Evolutionary conservation across 2,329 filamentous ascomycete genomes (phyloP).

Genomic region (Epichloe gansuensis): DNA sequence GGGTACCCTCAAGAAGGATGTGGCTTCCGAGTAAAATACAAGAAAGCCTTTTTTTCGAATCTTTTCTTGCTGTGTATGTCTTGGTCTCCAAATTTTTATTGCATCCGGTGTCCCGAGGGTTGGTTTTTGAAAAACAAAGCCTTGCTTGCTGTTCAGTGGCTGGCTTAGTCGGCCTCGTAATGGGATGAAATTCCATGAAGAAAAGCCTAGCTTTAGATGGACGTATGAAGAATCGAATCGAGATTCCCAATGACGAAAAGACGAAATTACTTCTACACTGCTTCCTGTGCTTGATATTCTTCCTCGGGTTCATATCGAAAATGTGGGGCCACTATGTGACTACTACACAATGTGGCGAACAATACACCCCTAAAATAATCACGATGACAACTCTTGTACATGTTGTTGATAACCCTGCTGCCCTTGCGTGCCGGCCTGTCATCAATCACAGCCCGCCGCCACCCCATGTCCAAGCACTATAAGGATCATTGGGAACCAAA

Average conservation of each 20-base stretch:
- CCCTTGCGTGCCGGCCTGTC: too few species aligned
- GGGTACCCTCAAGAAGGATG: conserved; percentile 99
- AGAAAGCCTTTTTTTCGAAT: conserved; percentile 21
- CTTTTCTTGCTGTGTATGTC: conserved; percentile 15
- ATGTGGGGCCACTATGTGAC: too few species aligned
- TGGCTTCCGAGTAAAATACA: conserved; percentile 33
- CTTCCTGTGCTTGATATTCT: background rate
- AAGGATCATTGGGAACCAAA: conserved; percentile 4
- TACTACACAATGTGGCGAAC: too few species aligned
- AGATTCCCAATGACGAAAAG: conserved; percentile 7
- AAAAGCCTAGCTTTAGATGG: conserved; percentile 20
- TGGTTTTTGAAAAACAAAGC: background rate
- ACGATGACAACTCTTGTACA: too few species aligned
- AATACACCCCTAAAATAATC: too few species aligned
- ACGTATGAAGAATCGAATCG: conserved; percentile 16
- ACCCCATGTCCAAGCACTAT: conserved; percentile 3
- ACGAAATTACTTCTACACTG: background rate
- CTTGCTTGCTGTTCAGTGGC: conserved; percentile 19
- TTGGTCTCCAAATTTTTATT: conserved; percentile 26
- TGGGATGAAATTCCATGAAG: conserved; percentile 22
- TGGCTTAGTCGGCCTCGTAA: conserved; percentile 23
- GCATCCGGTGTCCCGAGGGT: conserved; percentile 42
- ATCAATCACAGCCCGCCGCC: background rate
- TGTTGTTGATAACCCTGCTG: too few species aligned
- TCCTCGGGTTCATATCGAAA: too few species aligned